A percentile compares a stretch with the other conserved stretches of the same genome.
These are phyloP conservation scores for Fusarium redolens DNA, from an alignment of 2,329 filamentous ascomycete species.

Conservation along the genomic window DNA sequence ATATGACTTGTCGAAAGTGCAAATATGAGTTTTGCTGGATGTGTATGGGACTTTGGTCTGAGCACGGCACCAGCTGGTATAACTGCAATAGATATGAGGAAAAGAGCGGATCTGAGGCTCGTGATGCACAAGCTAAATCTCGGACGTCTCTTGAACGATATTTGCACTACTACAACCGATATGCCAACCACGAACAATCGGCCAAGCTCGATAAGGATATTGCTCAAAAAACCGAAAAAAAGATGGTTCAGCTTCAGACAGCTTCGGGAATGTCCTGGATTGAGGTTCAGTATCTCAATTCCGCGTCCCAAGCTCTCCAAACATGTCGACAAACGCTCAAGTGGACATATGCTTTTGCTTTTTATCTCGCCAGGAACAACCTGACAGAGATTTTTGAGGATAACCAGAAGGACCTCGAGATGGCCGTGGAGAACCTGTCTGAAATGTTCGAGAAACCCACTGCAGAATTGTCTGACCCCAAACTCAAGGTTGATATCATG, in stretches of 20 bases:
- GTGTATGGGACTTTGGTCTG: slow-evolving; percentile 99
- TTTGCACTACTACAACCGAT: slow-evolving; percentile 98
- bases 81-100: slow-evolving; percentile 98
- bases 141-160: slow-evolving; percentile 94
- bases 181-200: slow-evolving; percentile 98
- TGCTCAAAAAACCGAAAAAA: slow-evolving; percentile 96
- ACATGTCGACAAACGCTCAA: slow-evolving; percentile 98
- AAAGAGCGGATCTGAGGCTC: slow-evolving; percentile 89
- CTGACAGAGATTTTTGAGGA: slow-evolving; percentile 97
- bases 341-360: slow-evolving; percentile 99
- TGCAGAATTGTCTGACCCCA: slow-evolving; percentile 83
- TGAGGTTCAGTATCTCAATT: slow-evolving; percentile 95
- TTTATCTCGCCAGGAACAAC: slow-evolving; percentile 96
- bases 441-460: slow-evolving; percentile 99
- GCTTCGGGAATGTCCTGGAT: slow-evolving; percentile 98
- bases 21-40: slow-evolving; percentile 99
- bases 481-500: slow-evolving; percentile 97
- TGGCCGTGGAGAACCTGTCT: slow-evolving; percentile 96
- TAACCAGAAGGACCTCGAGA: slow-evolving; percentile 97
- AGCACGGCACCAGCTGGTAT: slow-evolving; percentile 99
- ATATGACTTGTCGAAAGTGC: slow-evolving; percentile 97
- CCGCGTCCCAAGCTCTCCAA: slow-evolving; percentile 92
- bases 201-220: slow-evolving; percentile 97
- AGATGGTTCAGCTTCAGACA: slow-evolving; percentile 96
- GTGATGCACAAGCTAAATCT: slow-evolving; percentile 91